Base-by-base conservation (phyloP, 106 monocot genomes). In the Gastrodia elata region DNA sequence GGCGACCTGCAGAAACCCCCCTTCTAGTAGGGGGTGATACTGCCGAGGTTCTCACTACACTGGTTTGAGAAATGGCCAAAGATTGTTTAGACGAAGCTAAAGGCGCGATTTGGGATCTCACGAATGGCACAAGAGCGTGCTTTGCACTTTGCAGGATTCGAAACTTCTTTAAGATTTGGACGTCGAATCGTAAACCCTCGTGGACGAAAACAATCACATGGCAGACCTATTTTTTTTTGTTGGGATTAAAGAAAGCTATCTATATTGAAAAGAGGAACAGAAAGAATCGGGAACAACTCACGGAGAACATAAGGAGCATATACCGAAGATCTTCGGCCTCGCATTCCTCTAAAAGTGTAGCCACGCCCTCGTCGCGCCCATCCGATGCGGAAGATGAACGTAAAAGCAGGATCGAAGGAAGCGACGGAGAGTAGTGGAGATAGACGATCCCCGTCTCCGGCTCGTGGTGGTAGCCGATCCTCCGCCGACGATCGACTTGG, bases 251-350 rank as follows among this genome's bases (percentile, higher is more conserved):
- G 27, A 25, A 39, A 30, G 4, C 24, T 32, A 27, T 38, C 43
- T 42, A 48, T 35, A 13, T 22, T 32, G 37, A 49, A 57, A n/a
- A 13, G 61, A 61, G 10, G 9, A 61, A 32, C 32, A 15, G 37
- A 38, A 30, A 75, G n/a, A 8, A 11, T 30, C 22, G 30, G 3
- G 41, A 42, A 77, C 10, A 71, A 82, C 87, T 91, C 71, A 98
- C 98, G 28, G 84, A 89, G 77, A 93, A 99, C 88, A 99, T 91
- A 71, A 99, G 85, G 34, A 99, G 91, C 83, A 93, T 78, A 27
- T 80, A 88, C 0, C 82, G 84, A 20, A 99, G 82, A 81, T 99
- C 93, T 5, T 82, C 87, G 16, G 84, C 65, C 30, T 91, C 92
- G 11, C 15, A 49, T 22, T 82, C 82, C 71, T 92, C 91, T 75